These are phyloP conservation scores for Candida ipomoeae DNA, from an alignment of 805 yeast genomes.

Conservation along the genomic window DNA sequence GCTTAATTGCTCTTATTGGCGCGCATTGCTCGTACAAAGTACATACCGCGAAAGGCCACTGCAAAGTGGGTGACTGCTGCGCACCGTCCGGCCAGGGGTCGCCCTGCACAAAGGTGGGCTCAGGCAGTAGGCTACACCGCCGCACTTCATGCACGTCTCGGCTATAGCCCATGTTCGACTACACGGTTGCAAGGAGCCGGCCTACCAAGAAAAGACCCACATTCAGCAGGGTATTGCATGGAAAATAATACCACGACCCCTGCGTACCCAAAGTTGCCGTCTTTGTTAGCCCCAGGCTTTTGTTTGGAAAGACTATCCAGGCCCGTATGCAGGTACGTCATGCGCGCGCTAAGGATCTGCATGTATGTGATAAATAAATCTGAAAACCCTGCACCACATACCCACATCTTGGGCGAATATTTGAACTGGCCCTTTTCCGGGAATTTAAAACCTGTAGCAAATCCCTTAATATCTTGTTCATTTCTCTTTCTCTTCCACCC, in stretches of 20 bases:
- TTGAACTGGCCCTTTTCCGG: not conserved
- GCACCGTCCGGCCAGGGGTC: not conserved
- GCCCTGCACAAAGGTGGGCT: not conserved
- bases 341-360: not conserved
- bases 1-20: not conserved
- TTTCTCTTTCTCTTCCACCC: no score
- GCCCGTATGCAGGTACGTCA: not conserved
- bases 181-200: no score
- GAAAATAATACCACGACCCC: not conserved
- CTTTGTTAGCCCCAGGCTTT: not conserved
- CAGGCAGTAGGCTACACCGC: not conserved
- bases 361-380: not conserved
- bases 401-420: not conserved
- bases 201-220: not conserved
- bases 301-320: not conserved
- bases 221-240: not conserved
- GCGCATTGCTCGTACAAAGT: not conserved
- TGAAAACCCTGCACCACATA: slow-evolving; percentile 1
- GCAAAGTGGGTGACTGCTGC: not conserved
- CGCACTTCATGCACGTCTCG: not conserved
- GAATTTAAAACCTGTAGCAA: not conserved
- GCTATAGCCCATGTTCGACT: not conserved
- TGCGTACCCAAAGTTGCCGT: not conserved
- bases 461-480: no score
- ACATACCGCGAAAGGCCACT: not conserved